Base-by-base conservation (phyloP, 208 protist genomes). In the Trypanosoma brucei region DNA sequence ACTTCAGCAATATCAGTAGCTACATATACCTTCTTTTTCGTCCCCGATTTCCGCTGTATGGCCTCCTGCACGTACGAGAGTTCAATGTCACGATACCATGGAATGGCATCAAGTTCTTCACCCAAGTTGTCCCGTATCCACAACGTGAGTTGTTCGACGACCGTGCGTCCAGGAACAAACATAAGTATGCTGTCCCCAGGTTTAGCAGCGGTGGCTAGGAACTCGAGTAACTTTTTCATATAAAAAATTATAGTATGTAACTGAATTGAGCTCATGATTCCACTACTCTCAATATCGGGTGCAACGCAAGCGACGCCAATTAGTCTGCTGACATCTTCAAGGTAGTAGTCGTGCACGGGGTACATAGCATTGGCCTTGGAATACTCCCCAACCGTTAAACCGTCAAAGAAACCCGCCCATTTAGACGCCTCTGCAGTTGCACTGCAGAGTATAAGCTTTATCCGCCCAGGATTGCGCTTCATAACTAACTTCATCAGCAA, bases 1-100 rank as follows among this genome's bases (percentile, higher is more conserved):
- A 97, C 98, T 70, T 99, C 97, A 6, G 97, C 97, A 69, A 98
- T 98, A 74, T 98, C 97, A 6, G 97, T 98, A 14, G 92, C 83
- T 14, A 98, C 60, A 55, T 98, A 92, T 9, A 98, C 79, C 73
- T 98, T 98, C 55, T 96, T 82, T 14, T 79, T 76, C 39, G 78
- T 91, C 9, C 65, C 67, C 46, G 97, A 80, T 14, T 94, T 72
- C 3, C 83, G 78, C n/a, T 93, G 61, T 0, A 98, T 65, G 2
- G 83, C 83, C 35, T 83, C 88, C 64, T 98, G 94, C n/a, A 98
- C 86, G 22, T 83, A 62, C 14, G 86, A 60, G 9, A 96, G 62
- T 51, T 94, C 84, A 37, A 94, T 75, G 42, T 87, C 83, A 55
- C 88, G 75, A 65, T 94, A 88, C 88, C 88, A 94, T 54, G 79